phyloP scores from a whole-genome alignment of 805 yeast species.

The Schizosaccharomyces osmophilus region DNA sequence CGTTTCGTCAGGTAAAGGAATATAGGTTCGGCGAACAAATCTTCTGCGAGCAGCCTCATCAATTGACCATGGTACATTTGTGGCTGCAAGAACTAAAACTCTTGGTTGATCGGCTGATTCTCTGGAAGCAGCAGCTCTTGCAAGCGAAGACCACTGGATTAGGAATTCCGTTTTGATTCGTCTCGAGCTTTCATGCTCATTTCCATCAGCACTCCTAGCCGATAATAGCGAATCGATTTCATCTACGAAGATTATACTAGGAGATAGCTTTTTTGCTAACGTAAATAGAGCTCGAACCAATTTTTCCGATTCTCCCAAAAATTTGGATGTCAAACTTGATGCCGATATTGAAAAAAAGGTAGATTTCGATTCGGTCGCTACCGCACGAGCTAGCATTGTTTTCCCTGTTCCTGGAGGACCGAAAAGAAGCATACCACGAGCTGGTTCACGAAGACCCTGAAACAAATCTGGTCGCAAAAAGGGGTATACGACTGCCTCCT shows the following conservation, averaged over 20 bases:
- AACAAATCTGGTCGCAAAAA: conserved; percentile 82
- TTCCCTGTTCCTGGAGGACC: conserved; percentile 99
- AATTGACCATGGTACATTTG: conserved; percentile 88
- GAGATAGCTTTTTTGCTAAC: conserved; percentile 64
- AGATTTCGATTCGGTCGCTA: conserved; percentile 81
- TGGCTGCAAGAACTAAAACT: conserved; percentile 79
- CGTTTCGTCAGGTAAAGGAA: conserved; percentile 75
- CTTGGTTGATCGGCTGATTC: conserved; percentile 26
- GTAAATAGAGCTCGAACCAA: conserved; percentile 70
- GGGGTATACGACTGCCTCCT: conserved; percentile 91
- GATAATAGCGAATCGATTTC: conserved; percentile 83
- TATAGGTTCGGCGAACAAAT: conserved; percentile 74
- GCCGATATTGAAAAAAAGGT: conserved; percentile 84
- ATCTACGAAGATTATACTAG: conserved; percentile 83
- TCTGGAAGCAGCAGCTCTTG: conserved; percentile 58
- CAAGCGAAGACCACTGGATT: conserved; percentile 82
- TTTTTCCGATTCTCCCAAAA: conserved; percentile 78
- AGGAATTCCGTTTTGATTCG: conserved; percentile 80
- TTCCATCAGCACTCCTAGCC: conserved; percentile 42
- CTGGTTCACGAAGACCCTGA: conserved; percentile 76
- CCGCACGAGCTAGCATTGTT: conserved; percentile 90
- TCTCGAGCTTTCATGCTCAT: conserved; percentile 65
- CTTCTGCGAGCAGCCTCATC: conserved; percentile 93
- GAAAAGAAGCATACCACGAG: conserved; percentile 81
- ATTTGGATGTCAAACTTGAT: conserved; percentile 62